Percentiles rank a stretch among this genome's conserved stretches.
These are phyloP conservation scores for Nakazawaea anatomiae DNA, from an alignment of 805 yeast species.

Conservation along the genomic window DNA sequence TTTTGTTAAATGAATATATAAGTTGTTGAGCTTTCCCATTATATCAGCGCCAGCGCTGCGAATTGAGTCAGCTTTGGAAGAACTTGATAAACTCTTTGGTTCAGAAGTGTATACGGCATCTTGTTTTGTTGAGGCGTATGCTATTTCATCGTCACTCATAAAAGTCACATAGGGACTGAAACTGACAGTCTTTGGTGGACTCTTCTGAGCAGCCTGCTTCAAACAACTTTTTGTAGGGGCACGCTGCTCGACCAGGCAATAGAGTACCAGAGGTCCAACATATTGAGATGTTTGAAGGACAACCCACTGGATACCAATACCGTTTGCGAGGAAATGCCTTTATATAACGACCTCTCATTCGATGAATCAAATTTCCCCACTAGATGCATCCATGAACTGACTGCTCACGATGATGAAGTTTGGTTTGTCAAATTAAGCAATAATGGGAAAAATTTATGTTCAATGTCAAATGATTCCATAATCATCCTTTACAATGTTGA, in stretches of 20 bases:
- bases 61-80: no score
- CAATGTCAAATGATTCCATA: slow-evolving; percentile 65
- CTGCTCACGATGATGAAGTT: slow-evolving; percentile 64
- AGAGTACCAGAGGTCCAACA: slow-evolving; percentile 34
- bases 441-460: slow-evolving; percentile 68
- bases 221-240: no score
- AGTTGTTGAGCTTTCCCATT: no score
- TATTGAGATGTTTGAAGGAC: slow-evolving; percentile 28
- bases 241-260: slow-evolving; percentile 47
- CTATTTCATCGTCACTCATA: no score
- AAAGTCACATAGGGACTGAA: no score
- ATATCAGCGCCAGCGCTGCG: no score
- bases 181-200: no score
- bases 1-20: no score
- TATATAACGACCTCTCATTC: slow-evolving; percentile 14
- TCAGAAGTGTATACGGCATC: no score
- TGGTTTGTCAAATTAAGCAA: slow-evolving; percentile 82
- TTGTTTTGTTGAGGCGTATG: no score
- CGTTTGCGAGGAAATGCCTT: slow-evolving; percentile 6
- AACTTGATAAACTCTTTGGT: no score
- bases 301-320: slow-evolving; percentile 14
- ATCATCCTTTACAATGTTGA: slow-evolving; percentile 62
- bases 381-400: slow-evolving; percentile 36
- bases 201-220: no score
- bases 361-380: slow-evolving; percentile 36